A percentile compares a stretch with the other conserved stretches of the same genome.
These are phyloP conservation scores for Paecilomyces sp. DNA, from an alignment of 2,329 filamentous ascomycete genomes.

Conservation along the genomic window DNA sequence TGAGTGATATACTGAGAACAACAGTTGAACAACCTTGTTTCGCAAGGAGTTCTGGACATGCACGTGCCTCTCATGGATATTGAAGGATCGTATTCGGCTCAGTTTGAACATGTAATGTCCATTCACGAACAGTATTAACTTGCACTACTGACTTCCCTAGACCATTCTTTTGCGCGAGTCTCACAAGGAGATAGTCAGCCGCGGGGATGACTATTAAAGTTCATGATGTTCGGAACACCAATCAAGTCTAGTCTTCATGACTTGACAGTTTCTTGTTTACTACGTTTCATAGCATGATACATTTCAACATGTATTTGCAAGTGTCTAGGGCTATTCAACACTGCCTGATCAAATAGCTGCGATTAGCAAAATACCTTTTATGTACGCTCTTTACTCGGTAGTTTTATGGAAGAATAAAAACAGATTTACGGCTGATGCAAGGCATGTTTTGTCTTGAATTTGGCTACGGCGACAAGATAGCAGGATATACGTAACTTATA, in stretches of 20 bases:
- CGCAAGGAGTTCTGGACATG: slow-evolving; percentile 50
- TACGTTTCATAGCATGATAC: background rate
- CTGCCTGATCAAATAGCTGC: background rate
- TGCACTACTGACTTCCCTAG: slow-evolving; percentile 9
- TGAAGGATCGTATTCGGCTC: slow-evolving; percentile 55
- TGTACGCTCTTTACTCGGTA: too few species aligned
- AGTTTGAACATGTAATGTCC: slow-evolving; percentile 52
- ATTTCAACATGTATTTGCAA: background rate
- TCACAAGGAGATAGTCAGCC: slow-evolving; percentile 34
- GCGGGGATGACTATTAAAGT: slow-evolving; percentile 29
- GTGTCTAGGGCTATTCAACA: background rate
- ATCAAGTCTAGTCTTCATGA: background rate
- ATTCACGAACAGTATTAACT: background rate
- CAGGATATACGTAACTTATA: too few species aligned
- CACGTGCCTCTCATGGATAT: slow-evolving; percentile 53
- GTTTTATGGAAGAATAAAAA: too few species aligned
- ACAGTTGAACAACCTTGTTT: slow-evolving; percentile 52
- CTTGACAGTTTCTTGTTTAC: background rate
- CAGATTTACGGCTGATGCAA: too few species aligned
- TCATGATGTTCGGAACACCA: background rate
- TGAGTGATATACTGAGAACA: slow-evolving; percentile 7
- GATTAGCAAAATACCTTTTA: too few species aligned
- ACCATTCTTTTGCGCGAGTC: slow-evolving; percentile 34
- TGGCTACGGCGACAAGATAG: too few species aligned
- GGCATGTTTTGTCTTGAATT: too few species aligned